Evolutionary conservation across 257 asterid species (phyloP).

Genomic region (Solanum boliviense): DNA sequence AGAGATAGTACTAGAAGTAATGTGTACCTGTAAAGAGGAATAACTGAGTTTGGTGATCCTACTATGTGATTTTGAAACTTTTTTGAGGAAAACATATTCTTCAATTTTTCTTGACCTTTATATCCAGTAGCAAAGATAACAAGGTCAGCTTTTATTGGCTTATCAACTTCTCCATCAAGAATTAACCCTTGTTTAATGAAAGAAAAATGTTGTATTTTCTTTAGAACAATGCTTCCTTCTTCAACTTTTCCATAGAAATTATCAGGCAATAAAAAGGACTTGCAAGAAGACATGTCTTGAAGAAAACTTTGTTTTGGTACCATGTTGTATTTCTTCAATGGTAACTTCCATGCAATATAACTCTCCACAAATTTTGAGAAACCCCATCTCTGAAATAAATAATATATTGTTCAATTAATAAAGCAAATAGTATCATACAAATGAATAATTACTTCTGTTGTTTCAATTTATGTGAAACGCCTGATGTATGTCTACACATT

Average conservation of each 20-base stretch:
- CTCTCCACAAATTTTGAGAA: slow-evolving; percentile 41
- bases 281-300: slow-evolving; percentile 27
- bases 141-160: slow-evolving; percentile 30
- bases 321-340: slow-evolving; percentile 41
- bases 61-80: slow-evolving; percentile 16
- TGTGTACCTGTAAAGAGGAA: slow-evolving; percentile 51
- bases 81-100: slow-evolving; percentile 28
- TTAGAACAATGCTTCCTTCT: slow-evolving; percentile 43
- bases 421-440: too few species aligned
- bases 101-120: slow-evolving; percentile 47
- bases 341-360: slow-evolving; percentile 36
- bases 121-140: slow-evolving; percentile 55
- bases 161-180: slow-evolving; percentile 21
- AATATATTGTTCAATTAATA: not conserved
- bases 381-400: slow-evolving; percentile 42
- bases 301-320: slow-evolving; percentile 40
- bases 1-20: not conserved
- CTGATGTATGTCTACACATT: not conserved
- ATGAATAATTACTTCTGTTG: not conserved
- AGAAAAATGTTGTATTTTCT: slow-evolving; percentile 10
- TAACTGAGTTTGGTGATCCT: slow-evolving; percentile 27
- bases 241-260: slow-evolving; percentile 42
- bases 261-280: slow-evolving; percentile 14
- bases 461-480: not conserved
- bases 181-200: slow-evolving; percentile 38